These are phyloP conservation scores for Alternaria burnsii DNA, from an alignment of 2,329 filamentous ascomycete genomes.

Conservation along the genomic window DNA sequence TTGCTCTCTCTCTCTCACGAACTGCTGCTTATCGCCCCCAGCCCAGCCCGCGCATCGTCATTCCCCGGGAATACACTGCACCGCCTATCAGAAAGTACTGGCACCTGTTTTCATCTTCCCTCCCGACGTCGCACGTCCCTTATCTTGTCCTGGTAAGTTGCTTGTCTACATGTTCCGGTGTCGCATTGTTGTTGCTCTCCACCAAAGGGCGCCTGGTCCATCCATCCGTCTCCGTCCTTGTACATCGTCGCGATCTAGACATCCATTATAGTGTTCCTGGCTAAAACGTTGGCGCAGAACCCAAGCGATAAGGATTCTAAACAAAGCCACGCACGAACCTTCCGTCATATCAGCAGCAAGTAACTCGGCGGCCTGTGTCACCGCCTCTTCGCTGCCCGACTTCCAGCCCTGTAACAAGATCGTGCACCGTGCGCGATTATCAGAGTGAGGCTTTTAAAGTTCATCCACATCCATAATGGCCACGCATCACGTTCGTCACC, in stretches of 20 bases:
- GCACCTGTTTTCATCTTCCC: conserved; percentile 19
- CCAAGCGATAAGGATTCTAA: conserved; percentile 45
- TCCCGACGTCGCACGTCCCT: conserved; percentile 37
- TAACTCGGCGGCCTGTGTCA: conserved; percentile 46
- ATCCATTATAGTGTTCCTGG: conserved; percentile 36
- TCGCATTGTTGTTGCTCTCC: background rate
- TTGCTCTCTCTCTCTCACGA: conserved; percentile 21
- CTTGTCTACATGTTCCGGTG: conserved; percentile 9
- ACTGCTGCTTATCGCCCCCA: conserved; percentile 3
- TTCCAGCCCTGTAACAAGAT: conserved; percentile 37
- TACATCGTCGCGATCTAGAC: background rate
- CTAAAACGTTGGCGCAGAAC: conserved; percentile 46
- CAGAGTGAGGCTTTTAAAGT: conserved; percentile 46
- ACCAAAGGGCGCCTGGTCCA: background rate
- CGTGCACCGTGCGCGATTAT: conserved; percentile 44
- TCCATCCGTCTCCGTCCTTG: conserved; percentile 5
- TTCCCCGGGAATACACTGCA: conserved; percentile 18
- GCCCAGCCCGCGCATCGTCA: conserved; percentile 23
- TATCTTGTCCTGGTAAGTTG: conserved; percentile 35
- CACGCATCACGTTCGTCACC: conserved; percentile 47
- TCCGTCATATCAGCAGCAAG: conserved; percentile 47
- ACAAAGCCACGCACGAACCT: conserved; percentile 50
- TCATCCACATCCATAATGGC: conserved; percentile 45
- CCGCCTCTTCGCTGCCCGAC: conserved; percentile 43
- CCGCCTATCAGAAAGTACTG: conserved; percentile 1